These are phyloP conservation scores for Cyberlindnera galapagoensis DNA, from an alignment of 805 yeast species.

Conservation along the genomic window DNA sequence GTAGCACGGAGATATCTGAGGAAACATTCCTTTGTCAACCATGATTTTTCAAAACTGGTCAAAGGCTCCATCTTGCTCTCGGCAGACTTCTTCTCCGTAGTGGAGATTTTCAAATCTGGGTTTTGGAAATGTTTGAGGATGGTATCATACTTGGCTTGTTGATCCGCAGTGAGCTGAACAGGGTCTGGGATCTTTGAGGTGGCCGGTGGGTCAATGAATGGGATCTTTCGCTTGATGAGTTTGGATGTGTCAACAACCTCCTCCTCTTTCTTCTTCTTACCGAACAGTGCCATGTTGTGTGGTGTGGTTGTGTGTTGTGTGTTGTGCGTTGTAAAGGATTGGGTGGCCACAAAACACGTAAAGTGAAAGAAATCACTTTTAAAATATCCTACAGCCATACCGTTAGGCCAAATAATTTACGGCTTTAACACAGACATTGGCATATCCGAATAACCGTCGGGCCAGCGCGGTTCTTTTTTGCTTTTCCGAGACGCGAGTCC, in stretches of 20 bases:
- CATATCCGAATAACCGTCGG: too few relatives aligned
- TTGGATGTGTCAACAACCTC: constrained; percentile 24
- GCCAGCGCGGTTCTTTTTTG: too few relatives aligned
- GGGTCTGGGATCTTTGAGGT: constrained; percentile 44
- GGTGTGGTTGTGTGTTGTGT: too few relatives aligned
- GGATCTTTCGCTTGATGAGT: constrained; percentile 30
- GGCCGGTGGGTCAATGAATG: constrained; percentile 52
- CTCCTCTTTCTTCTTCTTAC: constrained; percentile 19
- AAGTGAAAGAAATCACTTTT: too few relatives aligned
- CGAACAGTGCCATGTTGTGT: constrained; percentile 20
- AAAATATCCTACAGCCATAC: too few relatives aligned
- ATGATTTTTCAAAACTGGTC: constrained; percentile 63
- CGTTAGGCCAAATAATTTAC: too few relatives aligned
- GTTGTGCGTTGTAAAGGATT: too few relatives aligned
- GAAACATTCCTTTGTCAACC: constrained; percentile 92
- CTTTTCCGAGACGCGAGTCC: too few relatives aligned
- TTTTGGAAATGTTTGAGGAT: constrained; percentile 59
- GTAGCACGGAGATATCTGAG: constrained; percentile 89
- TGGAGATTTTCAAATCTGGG: constrained; percentile 23
- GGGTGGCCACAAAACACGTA: too few relatives aligned
- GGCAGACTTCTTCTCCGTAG: constrained; percentile 32
- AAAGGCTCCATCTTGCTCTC: constrained; percentile 41
- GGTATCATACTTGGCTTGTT: constrained; percentile 52
- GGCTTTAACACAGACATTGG: too few relatives aligned
- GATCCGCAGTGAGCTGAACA: constrained; percentile 41